Evolutionary conservation across 73 alveolate species (phyloP).

Genomic region (Diophrys sp.): DNA sequence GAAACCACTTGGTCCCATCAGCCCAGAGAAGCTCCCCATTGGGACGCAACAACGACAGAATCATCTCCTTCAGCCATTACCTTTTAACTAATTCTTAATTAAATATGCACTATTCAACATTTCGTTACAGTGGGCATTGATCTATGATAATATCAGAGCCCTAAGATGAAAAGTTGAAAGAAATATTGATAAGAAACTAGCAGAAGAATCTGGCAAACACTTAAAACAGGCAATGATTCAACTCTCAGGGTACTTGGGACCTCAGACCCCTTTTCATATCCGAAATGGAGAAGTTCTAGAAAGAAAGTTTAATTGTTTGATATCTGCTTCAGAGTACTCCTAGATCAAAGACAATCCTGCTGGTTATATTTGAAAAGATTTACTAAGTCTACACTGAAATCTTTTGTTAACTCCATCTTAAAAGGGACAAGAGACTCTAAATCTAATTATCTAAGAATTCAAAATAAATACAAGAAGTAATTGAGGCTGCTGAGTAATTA

Average conservation of each 20-base stretch:
- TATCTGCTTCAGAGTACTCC: slow-evolving; percentile 30
- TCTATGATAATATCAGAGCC: slow-evolving; percentile 50
- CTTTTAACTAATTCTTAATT: too few relatives aligned
- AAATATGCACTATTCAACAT: too few relatives aligned
- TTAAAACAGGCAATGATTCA: slow-evolving; percentile 53
- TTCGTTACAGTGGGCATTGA: too few relatives aligned
- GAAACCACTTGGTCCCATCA: too few relatives aligned
- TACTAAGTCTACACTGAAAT: not conserved
- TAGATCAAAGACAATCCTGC: too few relatives aligned
- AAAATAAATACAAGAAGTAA: slow-evolving; percentile 2
- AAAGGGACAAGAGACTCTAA: not conserved
- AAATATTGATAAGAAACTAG: slow-evolving; percentile 66
- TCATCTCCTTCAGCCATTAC: too few relatives aligned
- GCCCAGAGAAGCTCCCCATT: too few relatives aligned
- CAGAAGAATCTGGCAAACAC: slow-evolving; percentile 69
- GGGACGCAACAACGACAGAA: too few relatives aligned
- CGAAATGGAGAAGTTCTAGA: slow-evolving; percentile 37
- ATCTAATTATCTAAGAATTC: not conserved
- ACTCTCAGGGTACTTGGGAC: slow-evolving; percentile 29
- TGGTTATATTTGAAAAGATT: not conserved
- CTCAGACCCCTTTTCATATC: slow-evolving; percentile 14
- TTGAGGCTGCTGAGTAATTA: not conserved
- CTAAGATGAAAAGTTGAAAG: slow-evolving; percentile 10
- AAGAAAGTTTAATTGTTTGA: slow-evolving; percentile 45
- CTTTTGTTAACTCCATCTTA: not conserved